These are phyloP conservation scores for Apiospora marii DNA, from an alignment of 2,329 filamentous ascomycete species.

Conservation along the genomic window DNA sequence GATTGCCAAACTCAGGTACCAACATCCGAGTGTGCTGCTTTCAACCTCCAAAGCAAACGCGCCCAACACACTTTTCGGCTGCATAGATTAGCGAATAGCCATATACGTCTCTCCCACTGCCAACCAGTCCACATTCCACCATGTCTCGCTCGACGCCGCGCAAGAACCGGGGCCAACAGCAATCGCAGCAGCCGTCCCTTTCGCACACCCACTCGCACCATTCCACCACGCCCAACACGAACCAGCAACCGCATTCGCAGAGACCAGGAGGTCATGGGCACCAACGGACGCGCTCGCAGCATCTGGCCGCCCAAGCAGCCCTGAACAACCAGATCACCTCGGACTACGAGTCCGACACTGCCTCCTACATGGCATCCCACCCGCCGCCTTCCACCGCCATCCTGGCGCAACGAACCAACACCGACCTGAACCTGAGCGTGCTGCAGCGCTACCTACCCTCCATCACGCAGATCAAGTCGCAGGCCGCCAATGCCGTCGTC, in stretches of 20 bases:
- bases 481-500: slow-evolving; percentile 85
- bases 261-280: slow-evolving; percentile 40
- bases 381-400: slow-evolving; percentile 54
- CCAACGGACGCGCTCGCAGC: slow-evolving; percentile 40
- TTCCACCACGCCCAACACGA: slow-evolving; percentile 27
- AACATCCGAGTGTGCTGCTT: neutral
- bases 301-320: slow-evolving; percentile 36
- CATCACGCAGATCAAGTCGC: slow-evolving; percentile 76
- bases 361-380: slow-evolving; percentile 54
- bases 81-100: neutral
- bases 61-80: neutral
- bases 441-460: slow-evolving; percentile 81
- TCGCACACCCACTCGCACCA: slow-evolving; percentile 29
- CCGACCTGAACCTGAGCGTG: slow-evolving; percentile 86
- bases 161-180: slow-evolving; percentile 41
- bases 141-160: slow-evolving; percentile 48
- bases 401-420: slow-evolving; percentile 74
- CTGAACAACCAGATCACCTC: slow-evolving; percentile 41
- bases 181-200: slow-evolving; percentile 29
- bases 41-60: neutral
- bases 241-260: slow-evolving; percentile 25
- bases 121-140: slow-evolving; percentile 19
- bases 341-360: slow-evolving; percentile 74
- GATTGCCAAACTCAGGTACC: neutral
- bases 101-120: neutral